Conservation (phyloP, 345 rosid genomes). For the Corymbia maculata region DNA sequence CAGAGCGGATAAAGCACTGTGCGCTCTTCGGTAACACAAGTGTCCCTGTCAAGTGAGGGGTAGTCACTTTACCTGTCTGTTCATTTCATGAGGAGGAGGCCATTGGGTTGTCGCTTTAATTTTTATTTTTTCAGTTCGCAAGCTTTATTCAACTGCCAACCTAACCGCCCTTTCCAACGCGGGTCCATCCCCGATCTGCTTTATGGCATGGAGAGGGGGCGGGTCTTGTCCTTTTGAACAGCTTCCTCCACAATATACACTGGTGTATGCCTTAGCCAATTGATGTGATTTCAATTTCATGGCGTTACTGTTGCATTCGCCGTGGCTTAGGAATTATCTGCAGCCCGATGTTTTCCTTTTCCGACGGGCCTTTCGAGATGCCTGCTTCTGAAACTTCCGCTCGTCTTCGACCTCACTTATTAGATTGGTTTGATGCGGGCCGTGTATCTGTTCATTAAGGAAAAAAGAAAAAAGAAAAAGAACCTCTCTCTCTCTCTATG, state of each 20-base stretch:
- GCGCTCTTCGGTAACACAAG: neutral
- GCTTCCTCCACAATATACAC: neutral
- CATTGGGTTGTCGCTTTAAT: neutral
- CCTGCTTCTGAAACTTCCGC: neutral
- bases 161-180: neutral
- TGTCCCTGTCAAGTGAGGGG: neutral
- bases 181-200: neutral
- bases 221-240: neutral
- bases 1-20: neutral
- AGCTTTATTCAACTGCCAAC: conserved; percentile 11
- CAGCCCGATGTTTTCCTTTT: neutral
- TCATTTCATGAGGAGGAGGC: neutral
- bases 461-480: too few species aligned
- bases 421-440: neutral
- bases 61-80: neutral
- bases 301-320: neutral
- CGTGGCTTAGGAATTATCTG: neutral
- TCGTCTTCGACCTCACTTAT: neutral
- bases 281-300: neutral
- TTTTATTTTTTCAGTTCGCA: neutral
- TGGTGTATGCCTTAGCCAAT: neutral
- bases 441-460: neutral
- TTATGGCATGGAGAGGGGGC: neutral
- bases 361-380: neutral
- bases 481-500: too few species aligned